Conservation (phyloP, 2,329 filamentous ascomycete genomes). For the Cercospora canescens region DNA sequence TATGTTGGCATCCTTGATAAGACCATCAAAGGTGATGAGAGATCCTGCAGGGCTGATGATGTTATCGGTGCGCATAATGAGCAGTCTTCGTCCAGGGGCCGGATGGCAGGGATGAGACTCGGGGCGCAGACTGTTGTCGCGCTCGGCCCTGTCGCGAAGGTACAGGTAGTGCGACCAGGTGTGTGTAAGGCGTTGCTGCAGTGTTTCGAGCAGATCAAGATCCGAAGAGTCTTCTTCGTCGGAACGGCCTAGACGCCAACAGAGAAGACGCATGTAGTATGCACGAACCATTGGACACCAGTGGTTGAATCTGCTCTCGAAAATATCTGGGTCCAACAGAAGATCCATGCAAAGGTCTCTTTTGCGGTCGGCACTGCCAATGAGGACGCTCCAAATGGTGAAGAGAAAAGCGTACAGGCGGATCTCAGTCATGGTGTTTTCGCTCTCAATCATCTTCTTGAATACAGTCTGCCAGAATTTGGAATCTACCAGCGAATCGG, state of each 20-base stretch:
- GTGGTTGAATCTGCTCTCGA: constrained; percentile 82
- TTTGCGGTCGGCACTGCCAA: constrained; percentile 66
- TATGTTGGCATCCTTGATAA: constrained; percentile 43
- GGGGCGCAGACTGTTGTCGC: constrained; percentile 56
- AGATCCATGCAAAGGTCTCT: constrained; percentile 70
- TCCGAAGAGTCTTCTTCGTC: constrained; percentile 56
- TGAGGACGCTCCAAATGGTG: constrained; percentile 73
- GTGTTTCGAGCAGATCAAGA: constrained; percentile 62
- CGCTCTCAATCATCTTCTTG: constrained; percentile 74
- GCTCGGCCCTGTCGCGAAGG: constrained; percentile 67
- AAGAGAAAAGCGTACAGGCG: constrained; percentile 80
- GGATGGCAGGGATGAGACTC: constrained; percentile 82
- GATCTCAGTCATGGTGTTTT: constrained; percentile 89
- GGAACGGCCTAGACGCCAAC: constrained; percentile 83
- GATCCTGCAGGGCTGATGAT: constrained; percentile 53
- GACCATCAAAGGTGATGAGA: constrained; percentile 66
- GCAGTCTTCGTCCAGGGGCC: constrained; percentile 78
- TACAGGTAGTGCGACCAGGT: constrained; percentile 80
- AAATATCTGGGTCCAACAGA: constrained; percentile 71
- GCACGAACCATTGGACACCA: constrained; percentile 95
- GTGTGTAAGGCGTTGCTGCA: constrained; percentile 67
- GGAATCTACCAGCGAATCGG: constrained; percentile 66
- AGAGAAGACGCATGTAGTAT: constrained; percentile 87
- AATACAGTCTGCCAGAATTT: constrained; percentile 82
- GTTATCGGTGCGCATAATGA: constrained; percentile 83